Percentiles rank a stretch among this genome's conserved stretches.
Evolutionary conservation across 257 asterid genomes (phyloP).

Genomic region (Lavandula angustifolia): DNA sequence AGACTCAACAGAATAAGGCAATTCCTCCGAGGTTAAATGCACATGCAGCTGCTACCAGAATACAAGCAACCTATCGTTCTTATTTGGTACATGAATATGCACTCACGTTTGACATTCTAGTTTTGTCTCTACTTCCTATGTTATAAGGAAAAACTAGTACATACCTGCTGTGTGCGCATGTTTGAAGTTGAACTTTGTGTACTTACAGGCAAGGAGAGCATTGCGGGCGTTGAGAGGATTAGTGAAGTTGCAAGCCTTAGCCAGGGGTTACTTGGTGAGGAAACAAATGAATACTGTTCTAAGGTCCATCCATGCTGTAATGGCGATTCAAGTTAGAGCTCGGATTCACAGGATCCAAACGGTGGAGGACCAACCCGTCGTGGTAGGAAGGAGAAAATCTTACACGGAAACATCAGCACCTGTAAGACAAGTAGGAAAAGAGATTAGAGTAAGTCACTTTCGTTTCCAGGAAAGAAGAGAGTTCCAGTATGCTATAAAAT

Average conservation of each 20-base stretch:
- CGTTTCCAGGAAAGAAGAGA: slow-evolving; percentile 3
- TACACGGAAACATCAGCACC: slow-evolving; percentile 36
- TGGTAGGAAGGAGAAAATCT: slow-evolving; percentile 30
- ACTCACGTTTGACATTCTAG: background rate
- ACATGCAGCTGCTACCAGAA: slow-evolving; percentile 61
- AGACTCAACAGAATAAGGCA: slow-evolving; percentile 33
- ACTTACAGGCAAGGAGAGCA: slow-evolving; percentile 72
- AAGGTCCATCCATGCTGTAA: slow-evolving; percentile 61
- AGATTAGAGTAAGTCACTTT: slow-evolving; percentile 35
- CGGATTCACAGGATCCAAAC: slow-evolving; percentile 56
- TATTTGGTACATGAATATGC: slow-evolving; percentile 51
- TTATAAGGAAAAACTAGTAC: background rate
- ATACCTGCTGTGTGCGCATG: background rate
- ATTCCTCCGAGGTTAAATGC: slow-evolving; percentile 15
- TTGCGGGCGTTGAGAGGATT: slow-evolving; percentile 62
- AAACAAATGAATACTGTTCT: slow-evolving; percentile 55
- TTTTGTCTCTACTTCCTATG: slow-evolving; percentile 7
- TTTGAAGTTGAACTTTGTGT: slow-evolving; percentile 20
- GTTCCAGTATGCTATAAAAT: slow-evolving; percentile 1
- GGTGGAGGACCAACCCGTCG: slow-evolving; percentile 41
- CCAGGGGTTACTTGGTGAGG: slow-evolving; percentile 73
- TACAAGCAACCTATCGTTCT: slow-evolving; percentile 70
- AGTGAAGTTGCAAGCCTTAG: slow-evolving; percentile 79
- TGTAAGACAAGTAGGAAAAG: slow-evolving; percentile 32
- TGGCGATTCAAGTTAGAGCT: slow-evolving; percentile 73